Percentiles rank a stretch among this genome's conserved stretches.
Evolutionary conservation across 2,329 filamentous ascomycete species (phyloP).

Genomic region (Domatiomyces catenatus): DNA sequence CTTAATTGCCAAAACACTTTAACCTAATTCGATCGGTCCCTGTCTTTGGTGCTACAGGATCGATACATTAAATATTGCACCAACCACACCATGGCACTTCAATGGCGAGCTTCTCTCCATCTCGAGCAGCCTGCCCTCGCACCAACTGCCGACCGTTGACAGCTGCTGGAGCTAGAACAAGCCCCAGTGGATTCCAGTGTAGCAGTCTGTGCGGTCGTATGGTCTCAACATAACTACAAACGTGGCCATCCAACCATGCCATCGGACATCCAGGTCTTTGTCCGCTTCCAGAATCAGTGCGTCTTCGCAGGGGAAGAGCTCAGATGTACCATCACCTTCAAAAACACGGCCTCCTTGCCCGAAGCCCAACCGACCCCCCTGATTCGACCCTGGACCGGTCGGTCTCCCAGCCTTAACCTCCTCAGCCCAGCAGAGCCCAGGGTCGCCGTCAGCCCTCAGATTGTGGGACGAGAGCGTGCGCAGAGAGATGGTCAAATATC

Average conservation of each 20-base stretch:
- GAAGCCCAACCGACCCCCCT: constrained; percentile 21
- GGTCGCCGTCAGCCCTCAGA: background rate
- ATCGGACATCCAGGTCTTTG: constrained; percentile 83
- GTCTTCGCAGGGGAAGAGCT: constrained; percentile 95
- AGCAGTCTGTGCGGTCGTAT: background rate
- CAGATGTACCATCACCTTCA: constrained; percentile 91
- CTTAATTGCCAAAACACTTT: no score
- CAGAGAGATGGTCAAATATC: background rate
- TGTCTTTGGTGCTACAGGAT: background rate
- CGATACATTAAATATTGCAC: background rate
- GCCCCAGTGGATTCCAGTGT: background rate
- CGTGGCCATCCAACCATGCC: constrained; percentile 22
- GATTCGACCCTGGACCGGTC: constrained; percentile 15
- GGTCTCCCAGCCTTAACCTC: background rate
- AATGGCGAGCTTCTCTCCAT: background rate
- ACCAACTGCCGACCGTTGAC: background rate
- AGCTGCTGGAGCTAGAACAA: background rate
- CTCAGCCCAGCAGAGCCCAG: background rate
- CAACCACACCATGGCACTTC: background rate
- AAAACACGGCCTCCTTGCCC: constrained; percentile 53
- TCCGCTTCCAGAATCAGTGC: constrained; percentile 84
- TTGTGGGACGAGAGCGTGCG: background rate
- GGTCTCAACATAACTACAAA: background rate
- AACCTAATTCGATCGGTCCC: no score
- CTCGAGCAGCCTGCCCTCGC: background rate